These are phyloP conservation scores for Globisporangium rhizosaccharum DNA, from an alignment of 352 stramenopile genomes.

Conservation along the genomic window DNA sequence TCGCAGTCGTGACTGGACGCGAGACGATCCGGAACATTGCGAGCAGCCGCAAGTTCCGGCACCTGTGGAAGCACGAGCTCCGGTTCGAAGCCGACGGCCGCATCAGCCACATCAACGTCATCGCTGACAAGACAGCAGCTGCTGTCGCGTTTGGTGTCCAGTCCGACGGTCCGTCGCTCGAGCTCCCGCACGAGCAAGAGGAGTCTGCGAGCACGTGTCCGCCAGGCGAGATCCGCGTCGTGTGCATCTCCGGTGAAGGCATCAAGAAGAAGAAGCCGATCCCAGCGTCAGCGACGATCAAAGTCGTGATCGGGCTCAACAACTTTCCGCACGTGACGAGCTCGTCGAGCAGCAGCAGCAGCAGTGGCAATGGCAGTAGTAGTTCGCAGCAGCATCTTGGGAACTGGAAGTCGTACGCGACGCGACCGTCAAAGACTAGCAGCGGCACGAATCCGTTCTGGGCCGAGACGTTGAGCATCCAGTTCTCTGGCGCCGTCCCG, in stretches of 20 bases:
- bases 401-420: slow-evolving; percentile 62
- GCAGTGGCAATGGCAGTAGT: slow-evolving; percentile 10
- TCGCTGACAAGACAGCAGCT: slow-evolving; percentile 75
- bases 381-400: slow-evolving; percentile 26
- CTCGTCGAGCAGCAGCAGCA: neutral
- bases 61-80: slow-evolving; percentile 82
- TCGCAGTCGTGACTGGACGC: slow-evolving; percentile 72
- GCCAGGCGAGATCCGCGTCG: slow-evolving; percentile 73
- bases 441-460: slow-evolving; percentile 55
- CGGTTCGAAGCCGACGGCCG: slow-evolving; percentile 74
- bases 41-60: slow-evolving; percentile 70
- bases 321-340: slow-evolving; percentile 62
- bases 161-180: slow-evolving; percentile 46
- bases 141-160: slow-evolving; percentile 70
- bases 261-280: slow-evolving; percentile 48
- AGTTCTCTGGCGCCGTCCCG: slow-evolving; percentile 72
- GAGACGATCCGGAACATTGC: slow-evolving; percentile 66
- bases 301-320: slow-evolving; percentile 65
- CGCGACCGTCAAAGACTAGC: slow-evolving; percentile 45
- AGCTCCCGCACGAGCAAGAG: slow-evolving; percentile 63
- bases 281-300: slow-evolving; percentile 33
- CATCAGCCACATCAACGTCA: slow-evolving; percentile 82
- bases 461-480: slow-evolving; percentile 71
- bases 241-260: slow-evolving; percentile 65
- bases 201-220: slow-evolving; percentile 53